Evolutionary conservation across 2,329 filamentous ascomycete species (phyloP).

Genomic region (Uncinocarpus reesii): DNA sequence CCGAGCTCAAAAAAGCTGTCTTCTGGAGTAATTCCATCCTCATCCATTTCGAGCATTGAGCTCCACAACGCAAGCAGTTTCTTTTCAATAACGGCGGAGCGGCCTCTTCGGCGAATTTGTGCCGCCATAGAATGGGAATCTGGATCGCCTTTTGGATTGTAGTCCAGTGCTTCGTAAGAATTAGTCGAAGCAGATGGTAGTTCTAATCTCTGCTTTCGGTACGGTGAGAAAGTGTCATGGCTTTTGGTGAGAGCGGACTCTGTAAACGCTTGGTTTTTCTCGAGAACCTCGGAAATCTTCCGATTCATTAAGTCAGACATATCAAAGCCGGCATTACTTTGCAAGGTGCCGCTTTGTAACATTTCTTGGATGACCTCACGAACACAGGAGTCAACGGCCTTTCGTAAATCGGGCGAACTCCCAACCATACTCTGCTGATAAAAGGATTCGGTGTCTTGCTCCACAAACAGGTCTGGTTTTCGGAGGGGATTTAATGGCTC

Average conservation of each 20-base stretch:
- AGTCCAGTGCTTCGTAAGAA: slow-evolving; percentile 10
- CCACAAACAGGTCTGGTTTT: background rate
- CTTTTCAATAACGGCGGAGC: slow-evolving; percentile 25
- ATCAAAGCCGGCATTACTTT: background rate
- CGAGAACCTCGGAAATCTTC: slow-evolving; percentile 7
- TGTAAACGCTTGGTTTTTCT: background rate
- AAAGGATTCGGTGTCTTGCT: background rate
- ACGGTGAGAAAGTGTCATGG: slow-evolving; percentile 2
- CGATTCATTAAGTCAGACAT: slow-evolving; percentile 10
- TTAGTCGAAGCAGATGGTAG: slow-evolving; percentile 2
- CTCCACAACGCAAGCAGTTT: slow-evolving; percentile 34
- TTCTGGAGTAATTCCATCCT: slow-evolving; percentile 27
- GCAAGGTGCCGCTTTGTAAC: slow-evolving; percentile 12
- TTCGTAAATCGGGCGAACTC: slow-evolving; percentile 12
- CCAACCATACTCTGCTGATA: slow-evolving; percentile 4
- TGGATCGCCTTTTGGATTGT: slow-evolving; percentile 14
- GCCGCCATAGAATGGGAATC: slow-evolving; percentile 15
- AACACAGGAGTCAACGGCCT: slow-evolving; percentile 15
- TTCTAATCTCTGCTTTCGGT: background rate
- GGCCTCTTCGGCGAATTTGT: slow-evolving; percentile 14
- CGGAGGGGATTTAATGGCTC: background rate
- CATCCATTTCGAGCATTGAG: slow-evolving; percentile 27
- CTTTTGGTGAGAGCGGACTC: background rate
- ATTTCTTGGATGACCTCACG: slow-evolving; percentile 15
- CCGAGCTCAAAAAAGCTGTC: slow-evolving; percentile 37